A percentile compares a stretch with the other conserved stretches of the same genome.
These are phyloP conservation scores for Capronia epimyces DNA, from an alignment of 2,329 filamentous ascomycete genomes.

Conservation along the genomic window DNA sequence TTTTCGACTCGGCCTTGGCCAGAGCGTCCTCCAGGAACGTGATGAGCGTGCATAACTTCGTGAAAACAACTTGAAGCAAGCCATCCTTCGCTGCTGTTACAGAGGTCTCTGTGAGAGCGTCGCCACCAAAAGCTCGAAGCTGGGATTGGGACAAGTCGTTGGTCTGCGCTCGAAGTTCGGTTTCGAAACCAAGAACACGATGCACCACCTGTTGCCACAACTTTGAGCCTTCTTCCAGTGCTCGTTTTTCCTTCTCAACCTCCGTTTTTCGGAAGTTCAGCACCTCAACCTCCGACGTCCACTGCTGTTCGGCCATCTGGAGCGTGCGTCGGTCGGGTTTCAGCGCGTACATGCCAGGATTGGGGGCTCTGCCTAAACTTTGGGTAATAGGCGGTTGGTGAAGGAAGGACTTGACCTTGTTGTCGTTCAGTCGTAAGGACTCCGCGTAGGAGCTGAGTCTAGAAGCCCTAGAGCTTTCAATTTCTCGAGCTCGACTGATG, in stretches of 20 bases:
- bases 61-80: constrained; percentile 11
- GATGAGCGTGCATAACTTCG: constrained; percentile 21
- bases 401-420: constrained; percentile 51
- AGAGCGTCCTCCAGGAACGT: constrained; percentile 46
- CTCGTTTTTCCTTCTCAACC: constrained; percentile 50
- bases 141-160: constrained; percentile 19
- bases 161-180: constrained; percentile 42
- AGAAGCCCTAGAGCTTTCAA: constrained; percentile 54
- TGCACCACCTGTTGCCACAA: constrained; percentile 54
- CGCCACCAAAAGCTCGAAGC: constrained; percentile 4
- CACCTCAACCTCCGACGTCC: constrained; percentile 45
- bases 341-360: constrained; percentile 45
- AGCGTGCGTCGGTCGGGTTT: constrained; percentile 55
- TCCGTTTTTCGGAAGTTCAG: constrained; percentile 42
- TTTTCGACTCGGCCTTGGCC: constrained; percentile 47
- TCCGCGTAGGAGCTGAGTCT: constrained; percentile 55
- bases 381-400: constrained; percentile 40
- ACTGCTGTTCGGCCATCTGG: constrained; percentile 55
- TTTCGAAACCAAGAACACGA: constrained; percentile 51
- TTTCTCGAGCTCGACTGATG: constrained; percentile 47
- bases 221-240: constrained; percentile 53
- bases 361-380: constrained; percentile 30
- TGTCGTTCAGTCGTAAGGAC: constrained; percentile 51
- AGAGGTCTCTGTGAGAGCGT: neutral
- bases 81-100: neutral